A percentile compares a stretch with the other conserved stretches of the same genome.
These are phyloP conservation scores for Sutorius eximius DNA, from an alignment of 1,284 basidiomycete species.

Conservation along the genomic window DNA sequence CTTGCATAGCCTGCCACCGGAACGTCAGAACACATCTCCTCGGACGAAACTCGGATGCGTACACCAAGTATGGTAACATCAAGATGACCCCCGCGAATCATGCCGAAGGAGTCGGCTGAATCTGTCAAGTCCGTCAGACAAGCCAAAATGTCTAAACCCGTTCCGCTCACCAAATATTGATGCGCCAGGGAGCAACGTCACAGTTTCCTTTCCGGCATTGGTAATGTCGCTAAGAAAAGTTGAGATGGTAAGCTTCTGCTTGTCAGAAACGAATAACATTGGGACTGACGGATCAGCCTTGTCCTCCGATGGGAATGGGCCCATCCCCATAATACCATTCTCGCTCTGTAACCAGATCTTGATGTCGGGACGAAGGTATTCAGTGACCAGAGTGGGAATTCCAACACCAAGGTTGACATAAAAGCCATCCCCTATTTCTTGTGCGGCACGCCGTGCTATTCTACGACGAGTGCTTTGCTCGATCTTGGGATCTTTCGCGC, in stretches of 20 bases:
- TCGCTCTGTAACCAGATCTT: constrained; percentile 90
- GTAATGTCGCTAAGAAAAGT: constrained; percentile 69
- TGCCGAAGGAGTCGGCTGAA: constrained; percentile 86
- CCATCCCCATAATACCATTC: constrained; percentile 93
- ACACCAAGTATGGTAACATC: constrained; percentile 87
- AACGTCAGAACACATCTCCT: constrained; percentile 11
- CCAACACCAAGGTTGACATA: constrained; percentile 78
- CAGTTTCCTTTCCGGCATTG: constrained; percentile 94
- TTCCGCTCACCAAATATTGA: constrained; percentile 71
- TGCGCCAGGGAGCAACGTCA: constrained; percentile 86
- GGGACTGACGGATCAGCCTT: constrained; percentile 77
- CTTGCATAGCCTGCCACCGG: constrained; percentile 82
- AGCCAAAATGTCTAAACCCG: neutral
- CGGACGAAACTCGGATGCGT: constrained; percentile 25
- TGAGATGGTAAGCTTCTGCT: neutral
- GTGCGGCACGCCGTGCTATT: constrained; percentile 85
- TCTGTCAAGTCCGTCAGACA: constrained; percentile 43
- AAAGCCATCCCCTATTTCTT: constrained; percentile 87
- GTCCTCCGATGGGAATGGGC: constrained; percentile 82
- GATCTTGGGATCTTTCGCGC: constrained; percentile 41
- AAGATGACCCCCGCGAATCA: constrained; percentile 94
- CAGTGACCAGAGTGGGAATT: constrained; percentile 88
- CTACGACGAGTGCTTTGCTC: constrained; percentile 61
- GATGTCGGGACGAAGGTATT: constrained; percentile 72
- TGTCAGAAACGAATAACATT: neutral